phyloP scores from a whole-genome alignment of 345 rosid species.

The Hibiscus tridactylites region DNA sequence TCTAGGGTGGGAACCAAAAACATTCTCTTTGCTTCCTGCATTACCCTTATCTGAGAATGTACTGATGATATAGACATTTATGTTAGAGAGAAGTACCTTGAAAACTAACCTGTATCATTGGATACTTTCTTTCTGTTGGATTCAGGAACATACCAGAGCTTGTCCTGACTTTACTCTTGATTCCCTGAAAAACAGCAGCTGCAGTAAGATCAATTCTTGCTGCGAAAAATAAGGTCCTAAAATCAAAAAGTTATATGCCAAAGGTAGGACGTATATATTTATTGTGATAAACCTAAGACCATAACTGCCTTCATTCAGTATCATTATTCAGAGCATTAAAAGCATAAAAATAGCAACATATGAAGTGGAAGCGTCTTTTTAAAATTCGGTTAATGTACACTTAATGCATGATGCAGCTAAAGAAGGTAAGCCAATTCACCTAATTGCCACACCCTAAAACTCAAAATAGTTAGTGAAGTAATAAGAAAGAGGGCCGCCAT shows the following conservation, averaged over 20 bases:
- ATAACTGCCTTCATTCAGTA: not conserved
- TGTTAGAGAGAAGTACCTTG: conserved; percentile 6
- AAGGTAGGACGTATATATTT: not conserved
- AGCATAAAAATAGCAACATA: not conserved
- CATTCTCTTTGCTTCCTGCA: not conserved
- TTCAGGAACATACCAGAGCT: conserved; percentile 96
- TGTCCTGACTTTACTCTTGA: conserved; percentile 83
- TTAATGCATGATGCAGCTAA: not conserved
- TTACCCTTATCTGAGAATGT: not conserved
- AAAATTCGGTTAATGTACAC: not conserved
- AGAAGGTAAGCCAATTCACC: not conserved
- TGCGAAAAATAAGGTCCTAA: not conserved
- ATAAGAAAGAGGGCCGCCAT: not conserved
- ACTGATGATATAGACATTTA: not conserved
- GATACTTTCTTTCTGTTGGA: conserved; percentile 58
- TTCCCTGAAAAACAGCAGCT: conserved; percentile 43
- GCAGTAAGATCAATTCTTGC: not conserved
- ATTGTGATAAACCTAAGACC: not conserved
- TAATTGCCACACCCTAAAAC: not conserved
- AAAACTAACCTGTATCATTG: conserved; percentile 66
- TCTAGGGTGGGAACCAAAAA: not conserved
- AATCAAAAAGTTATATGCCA: not conserved
- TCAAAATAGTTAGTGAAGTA: not conserved
- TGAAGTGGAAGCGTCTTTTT: not conserved
- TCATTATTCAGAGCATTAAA: not conserved